phyloP scores from a whole-genome alignment of 768 basidiomycete genomes.

The Amanita muscaria region DNA sequence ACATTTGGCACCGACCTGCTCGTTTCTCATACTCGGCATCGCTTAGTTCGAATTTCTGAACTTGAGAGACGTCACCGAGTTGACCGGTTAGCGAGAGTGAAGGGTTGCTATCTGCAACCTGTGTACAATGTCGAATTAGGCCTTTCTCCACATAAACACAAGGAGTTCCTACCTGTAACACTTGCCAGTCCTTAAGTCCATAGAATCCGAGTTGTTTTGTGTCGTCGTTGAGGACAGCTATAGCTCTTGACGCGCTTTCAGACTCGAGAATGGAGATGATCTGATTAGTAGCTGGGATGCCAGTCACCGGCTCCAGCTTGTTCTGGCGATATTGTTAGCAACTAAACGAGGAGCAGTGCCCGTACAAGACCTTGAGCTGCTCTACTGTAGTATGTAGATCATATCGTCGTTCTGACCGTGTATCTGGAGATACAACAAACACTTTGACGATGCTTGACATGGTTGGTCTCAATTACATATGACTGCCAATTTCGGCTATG shows the following conservation, averaged over 20 bases:
- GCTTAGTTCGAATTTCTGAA: constrained; percentile 89
- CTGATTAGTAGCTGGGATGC: constrained; percentile 73
- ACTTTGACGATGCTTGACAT: constrained; percentile 42
- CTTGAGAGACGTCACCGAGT: constrained; percentile 73
- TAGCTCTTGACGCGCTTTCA: constrained; percentile 38
- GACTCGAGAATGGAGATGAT: constrained; percentile 53
- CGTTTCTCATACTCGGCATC: constrained; percentile 74
- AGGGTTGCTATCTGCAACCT: constrained; percentile 77
- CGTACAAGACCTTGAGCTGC: constrained; percentile 64
- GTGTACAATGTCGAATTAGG: constrained; percentile 8
- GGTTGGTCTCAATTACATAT: not conserved
- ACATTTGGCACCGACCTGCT: constrained; percentile 43
- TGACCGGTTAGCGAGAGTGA: constrained; percentile 72
- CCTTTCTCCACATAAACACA: not conserved
- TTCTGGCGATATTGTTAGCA: constrained; percentile 30
- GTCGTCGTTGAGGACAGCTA: constrained; percentile 59
- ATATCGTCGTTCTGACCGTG: constrained; percentile 80
- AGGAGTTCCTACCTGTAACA: constrained; percentile 55
- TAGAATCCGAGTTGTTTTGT: constrained; percentile 64
- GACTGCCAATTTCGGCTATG: no score
- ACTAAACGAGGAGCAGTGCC: not conserved
- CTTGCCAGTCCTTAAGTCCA: constrained; percentile 66
- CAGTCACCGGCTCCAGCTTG: constrained; percentile 89
- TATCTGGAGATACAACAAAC: constrained; percentile 80
- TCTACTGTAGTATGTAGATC: constrained; percentile 67